Evolutionary conservation across 441 rosid species (phyloP).

Genomic region (Erodium moschatum): DNA sequence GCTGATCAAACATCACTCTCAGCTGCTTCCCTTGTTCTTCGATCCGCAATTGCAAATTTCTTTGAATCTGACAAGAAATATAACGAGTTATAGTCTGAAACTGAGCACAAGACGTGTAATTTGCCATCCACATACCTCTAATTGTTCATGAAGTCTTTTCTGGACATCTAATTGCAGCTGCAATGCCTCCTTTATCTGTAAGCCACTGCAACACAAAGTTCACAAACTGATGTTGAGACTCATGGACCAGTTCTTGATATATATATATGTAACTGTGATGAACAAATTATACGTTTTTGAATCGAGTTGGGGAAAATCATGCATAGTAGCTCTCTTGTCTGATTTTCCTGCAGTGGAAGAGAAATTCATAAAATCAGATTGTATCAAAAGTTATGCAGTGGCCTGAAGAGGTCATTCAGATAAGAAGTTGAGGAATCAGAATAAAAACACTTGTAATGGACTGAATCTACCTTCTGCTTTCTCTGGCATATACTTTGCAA

Average conservation of each 20-base stretch:
- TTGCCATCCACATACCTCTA: constrained; percentile 43
- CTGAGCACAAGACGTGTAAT: neutral
- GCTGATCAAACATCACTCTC: constrained; percentile 70
- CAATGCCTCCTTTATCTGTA: constrained; percentile 67
- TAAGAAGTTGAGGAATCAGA: no score
- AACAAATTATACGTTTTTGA: constrained; percentile 37
- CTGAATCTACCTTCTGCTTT: constrained; percentile 44
- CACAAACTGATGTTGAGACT: neutral
- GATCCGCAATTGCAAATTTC: constrained; percentile 59
- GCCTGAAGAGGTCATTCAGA: no score
- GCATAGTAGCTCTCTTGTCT: constrained; percentile 35
- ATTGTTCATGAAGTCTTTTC: constrained; percentile 75
- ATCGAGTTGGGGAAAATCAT: constrained; percentile 45
- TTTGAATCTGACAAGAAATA: constrained; percentile 41
- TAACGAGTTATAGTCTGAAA: neutral
- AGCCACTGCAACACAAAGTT: constrained; percentile 35
- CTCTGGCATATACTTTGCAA: constrained; percentile 60
- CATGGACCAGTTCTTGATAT: neutral
- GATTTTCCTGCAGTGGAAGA: constrained; percentile 43
- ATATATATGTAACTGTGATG: neutral
- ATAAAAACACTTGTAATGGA: neutral
- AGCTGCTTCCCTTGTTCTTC: constrained; percentile 84
- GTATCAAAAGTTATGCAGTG: neutral
- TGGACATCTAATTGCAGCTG: constrained; percentile 77
- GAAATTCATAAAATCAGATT: neutral